Conservation (phyloP, 345 rosid species). For the Gossypium australe region DNA sequence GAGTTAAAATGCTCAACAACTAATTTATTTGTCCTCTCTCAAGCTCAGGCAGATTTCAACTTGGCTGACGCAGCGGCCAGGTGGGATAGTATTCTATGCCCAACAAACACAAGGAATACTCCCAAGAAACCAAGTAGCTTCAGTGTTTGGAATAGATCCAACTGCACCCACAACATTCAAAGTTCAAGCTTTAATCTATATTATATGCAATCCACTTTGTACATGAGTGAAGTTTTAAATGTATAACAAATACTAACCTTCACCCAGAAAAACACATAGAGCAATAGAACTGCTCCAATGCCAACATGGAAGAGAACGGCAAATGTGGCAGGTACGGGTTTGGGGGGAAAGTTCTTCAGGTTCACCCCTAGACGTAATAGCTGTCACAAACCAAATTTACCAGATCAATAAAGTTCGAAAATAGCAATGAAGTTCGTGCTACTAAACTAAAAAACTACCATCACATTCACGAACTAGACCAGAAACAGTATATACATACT, state of each 20-base stretch:
- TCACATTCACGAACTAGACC: not conserved
- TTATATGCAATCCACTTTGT: not conserved
- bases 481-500: not conserved
- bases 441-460: not conserved
- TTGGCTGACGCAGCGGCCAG: conserved; percentile 76
- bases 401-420: not conserved
- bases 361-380: conserved; percentile 67
- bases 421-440: not conserved
- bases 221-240: not conserved
- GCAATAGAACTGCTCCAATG: conserved; percentile 76
- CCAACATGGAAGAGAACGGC: conserved; percentile 81
- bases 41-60: conserved; percentile 63
- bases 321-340: conserved; percentile 55
- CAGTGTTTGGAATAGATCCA: conserved; percentile 90
- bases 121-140: conserved; percentile 77
- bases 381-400: conserved; percentile 34
- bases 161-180: conserved; percentile 30
- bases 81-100: conserved; percentile 85
- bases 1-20: not conserved
- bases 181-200: not conserved
- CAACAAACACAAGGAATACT: conserved; percentile 70
- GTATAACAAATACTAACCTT: conserved; percentile 41
- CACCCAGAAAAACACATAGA: conserved; percentile 88
- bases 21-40: conserved; percentile 2
- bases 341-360: conserved; percentile 79